These are phyloP conservation scores for Globisporangium middletonii DNA, from an alignment of 352 stramenopile species.

Conservation along the genomic window DNA sequence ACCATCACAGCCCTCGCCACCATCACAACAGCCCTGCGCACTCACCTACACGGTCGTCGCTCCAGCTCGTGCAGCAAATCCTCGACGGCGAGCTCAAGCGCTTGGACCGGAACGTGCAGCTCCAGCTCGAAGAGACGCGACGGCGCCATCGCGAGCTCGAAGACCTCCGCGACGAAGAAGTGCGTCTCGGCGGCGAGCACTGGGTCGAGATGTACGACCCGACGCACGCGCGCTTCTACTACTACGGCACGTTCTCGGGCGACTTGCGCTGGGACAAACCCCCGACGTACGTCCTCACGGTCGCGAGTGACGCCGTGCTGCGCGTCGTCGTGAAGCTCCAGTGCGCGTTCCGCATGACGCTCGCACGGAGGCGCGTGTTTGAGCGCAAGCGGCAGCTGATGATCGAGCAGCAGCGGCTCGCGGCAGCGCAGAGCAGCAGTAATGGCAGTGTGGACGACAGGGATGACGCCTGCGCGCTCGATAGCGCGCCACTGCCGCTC, in stretches of 20 bases:
- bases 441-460: background rate
- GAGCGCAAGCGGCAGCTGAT: constrained; percentile 18
- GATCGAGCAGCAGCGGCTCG: background rate
- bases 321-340: constrained; percentile 38
- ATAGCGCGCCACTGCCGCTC: background rate
- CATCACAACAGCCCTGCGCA: background rate
- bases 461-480: background rate
- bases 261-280: constrained; percentile 41
- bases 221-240: constrained; percentile 38
- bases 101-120: constrained; percentile 20
- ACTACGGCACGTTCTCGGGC: constrained; percentile 34
- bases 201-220: constrained; percentile 57
- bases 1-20: no score
- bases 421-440: background rate
- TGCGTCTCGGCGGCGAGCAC: constrained; percentile 22
- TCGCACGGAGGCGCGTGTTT: constrained; percentile 35
- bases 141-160: constrained; percentile 20
- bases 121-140: constrained; percentile 22
- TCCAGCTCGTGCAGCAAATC: constrained; percentile 17
- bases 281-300: constrained; percentile 22
- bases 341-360: constrained; percentile 39
- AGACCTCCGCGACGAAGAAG: constrained; percentile 21
- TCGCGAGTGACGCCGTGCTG: constrained; percentile 35
- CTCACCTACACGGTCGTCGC: background rate
- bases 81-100: constrained; percentile 16